These are phyloP conservation scores for Pinus albicaulis DNA, from an alignment of 75 land plant genomes.

Conservation along the genomic window DNA sequence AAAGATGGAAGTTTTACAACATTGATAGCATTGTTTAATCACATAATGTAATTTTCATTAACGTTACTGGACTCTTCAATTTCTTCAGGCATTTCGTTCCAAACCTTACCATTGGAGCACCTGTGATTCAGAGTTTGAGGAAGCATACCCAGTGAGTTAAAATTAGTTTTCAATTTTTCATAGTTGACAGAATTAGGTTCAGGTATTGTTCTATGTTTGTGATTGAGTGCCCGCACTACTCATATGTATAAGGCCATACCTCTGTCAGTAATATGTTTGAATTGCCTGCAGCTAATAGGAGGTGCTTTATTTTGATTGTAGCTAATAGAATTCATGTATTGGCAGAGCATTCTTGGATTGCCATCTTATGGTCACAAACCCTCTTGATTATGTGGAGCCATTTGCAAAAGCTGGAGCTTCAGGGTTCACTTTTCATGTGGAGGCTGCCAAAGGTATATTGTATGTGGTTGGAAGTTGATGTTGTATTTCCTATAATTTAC, in stretches of 20 bases:
- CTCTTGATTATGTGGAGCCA: constrained; percentile 87
- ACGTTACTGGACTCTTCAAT: background rate
- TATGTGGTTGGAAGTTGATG: background rate
- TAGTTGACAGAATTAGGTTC: background rate
- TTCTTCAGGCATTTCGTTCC: constrained; percentile 89
- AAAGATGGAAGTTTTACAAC: background rate
- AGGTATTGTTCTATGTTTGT: background rate
- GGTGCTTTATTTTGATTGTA: background rate
- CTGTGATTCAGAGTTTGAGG: constrained; percentile 88
- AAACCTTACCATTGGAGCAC: constrained; percentile 94
- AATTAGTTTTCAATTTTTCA: background rate
- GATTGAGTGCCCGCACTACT: background rate
- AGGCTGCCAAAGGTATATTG: constrained; percentile 65
- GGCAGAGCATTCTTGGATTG: constrained; percentile 92
- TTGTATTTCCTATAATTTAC: background rate
- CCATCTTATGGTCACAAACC: constrained; percentile 98
- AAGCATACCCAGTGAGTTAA: constrained; percentile 87
- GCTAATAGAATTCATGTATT: background rate
- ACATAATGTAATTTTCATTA: background rate
- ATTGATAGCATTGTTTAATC: background rate
- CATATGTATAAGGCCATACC: background rate
- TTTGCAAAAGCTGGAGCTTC: constrained; percentile 96
- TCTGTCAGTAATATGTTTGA: background rate
- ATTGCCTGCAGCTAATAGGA: background rate
- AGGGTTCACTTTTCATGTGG: constrained; percentile 95